Percentiles rank a stretch among this genome's conserved stretches.
These are phyloP conservation scores for Hericium rajendrae DNA, from an alignment of 768 basidiomycete species.

Conservation along the genomic window DNA sequence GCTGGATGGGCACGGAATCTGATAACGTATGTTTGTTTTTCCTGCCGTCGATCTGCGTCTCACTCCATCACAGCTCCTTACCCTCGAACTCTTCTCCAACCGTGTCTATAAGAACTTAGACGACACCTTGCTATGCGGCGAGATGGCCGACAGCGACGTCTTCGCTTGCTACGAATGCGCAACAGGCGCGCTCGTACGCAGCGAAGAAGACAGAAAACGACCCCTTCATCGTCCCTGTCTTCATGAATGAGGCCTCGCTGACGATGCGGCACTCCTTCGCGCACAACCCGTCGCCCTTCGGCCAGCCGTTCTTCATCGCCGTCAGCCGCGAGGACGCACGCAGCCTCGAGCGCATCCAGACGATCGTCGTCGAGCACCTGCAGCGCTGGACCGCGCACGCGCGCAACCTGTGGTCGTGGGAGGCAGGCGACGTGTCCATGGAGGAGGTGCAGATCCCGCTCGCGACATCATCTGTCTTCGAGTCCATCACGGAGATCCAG, in stretches of 20 bases:
- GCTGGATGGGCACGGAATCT: constrained; percentile 65
- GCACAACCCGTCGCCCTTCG: constrained; percentile 37
- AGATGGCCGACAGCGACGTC: constrained; percentile 57
- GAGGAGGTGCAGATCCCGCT: constrained; percentile 39
- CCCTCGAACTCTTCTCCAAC: constrained; percentile 70
- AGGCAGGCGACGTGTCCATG: constrained; percentile 29
- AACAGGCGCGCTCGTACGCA: constrained; percentile 48
- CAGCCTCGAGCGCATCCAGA: constrained; percentile 52
- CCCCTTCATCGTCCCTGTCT: constrained; percentile 72
- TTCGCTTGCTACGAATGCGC: constrained; percentile 77
- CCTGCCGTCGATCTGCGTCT: background rate
- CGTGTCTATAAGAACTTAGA: constrained; percentile 81
- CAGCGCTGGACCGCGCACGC: constrained; percentile 59
- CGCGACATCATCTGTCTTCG: constrained; percentile 32
- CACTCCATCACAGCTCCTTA: constrained; percentile 54
- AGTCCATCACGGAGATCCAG: constrained; percentile 58
- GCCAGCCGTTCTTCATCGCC: constrained; percentile 61
- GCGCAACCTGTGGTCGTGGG: constrained; percentile 61
- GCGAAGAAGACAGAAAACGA: constrained; percentile 44
- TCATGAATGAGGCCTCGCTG: constrained; percentile 42
- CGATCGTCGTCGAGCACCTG: constrained; percentile 55
- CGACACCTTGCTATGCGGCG: constrained; percentile 60
- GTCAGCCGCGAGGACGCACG: constrained; percentile 49
- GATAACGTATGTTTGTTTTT: constrained; percentile 44
- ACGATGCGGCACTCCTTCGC: constrained; percentile 15